These are phyloP conservation scores for Osmozyma mogii DNA, from an alignment of 805 yeast genomes.

Conservation along the genomic window DNA sequence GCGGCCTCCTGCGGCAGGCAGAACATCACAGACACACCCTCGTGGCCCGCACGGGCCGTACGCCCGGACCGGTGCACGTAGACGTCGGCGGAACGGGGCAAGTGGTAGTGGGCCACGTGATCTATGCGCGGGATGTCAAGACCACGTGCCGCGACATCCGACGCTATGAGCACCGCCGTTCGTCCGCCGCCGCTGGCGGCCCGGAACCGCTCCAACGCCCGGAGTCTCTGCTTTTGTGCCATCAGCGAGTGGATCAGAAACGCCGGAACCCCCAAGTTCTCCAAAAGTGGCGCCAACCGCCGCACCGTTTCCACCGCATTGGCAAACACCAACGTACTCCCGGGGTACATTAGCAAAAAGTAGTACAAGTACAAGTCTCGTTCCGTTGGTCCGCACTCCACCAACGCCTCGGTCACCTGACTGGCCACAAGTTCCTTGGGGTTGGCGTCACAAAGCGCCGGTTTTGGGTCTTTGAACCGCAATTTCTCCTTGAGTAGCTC, in stretches of 20 bases:
- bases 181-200: conserved; percentile 39
- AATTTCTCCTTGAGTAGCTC: conserved; percentile 60
- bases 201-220: conserved; percentile 76
- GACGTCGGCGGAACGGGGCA: conserved; percentile 90
- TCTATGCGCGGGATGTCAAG: conserved; percentile 84
- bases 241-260: conserved; percentile 86
- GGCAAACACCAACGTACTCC: conserved; percentile 83
- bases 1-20: conserved; percentile 92
- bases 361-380: conserved; percentile 88
- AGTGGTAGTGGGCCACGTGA: conserved; percentile 92
- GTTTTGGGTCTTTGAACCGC: conserved; percentile 58
- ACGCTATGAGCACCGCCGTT: conserved; percentile 72
- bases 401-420: conserved; percentile 72
- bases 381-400: conserved; percentile 86
- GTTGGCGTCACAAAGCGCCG: conserved; percentile 73
- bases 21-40: conserved; percentile 91
- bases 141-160: conserved; percentile 98
- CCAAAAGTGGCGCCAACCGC: conserved; percentile 69
- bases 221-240: conserved; percentile 88
- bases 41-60: conserved; percentile 93
- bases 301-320: conserved; percentile 94
- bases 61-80: conserved; percentile 96
- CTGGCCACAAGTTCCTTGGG: conserved; percentile 76
- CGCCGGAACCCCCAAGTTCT: conserved; percentile 57
- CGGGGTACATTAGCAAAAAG: conserved; percentile 78